Evolutionary conservation across 371 early-diverging fungal genomes (phyloP).

Genomic region (Chytridiales sp.): DNA sequence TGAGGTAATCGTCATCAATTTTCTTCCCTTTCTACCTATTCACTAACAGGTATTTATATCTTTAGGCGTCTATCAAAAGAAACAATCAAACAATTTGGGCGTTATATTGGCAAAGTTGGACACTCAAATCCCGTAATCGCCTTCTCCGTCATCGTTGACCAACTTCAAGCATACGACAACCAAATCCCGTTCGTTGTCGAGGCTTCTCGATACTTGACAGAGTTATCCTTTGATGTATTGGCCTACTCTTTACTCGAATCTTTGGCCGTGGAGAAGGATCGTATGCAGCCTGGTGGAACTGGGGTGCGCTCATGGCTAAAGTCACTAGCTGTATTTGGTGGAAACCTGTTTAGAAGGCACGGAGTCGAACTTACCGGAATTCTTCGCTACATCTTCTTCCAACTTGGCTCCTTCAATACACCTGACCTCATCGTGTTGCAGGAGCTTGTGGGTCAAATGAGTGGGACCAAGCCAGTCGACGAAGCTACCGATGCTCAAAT

Average conservation of each 20-base stretch:
- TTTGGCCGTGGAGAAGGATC: slow-evolving; percentile 54
- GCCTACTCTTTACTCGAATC: slow-evolving; percentile 70
- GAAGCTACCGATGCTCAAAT: slow-evolving; percentile 54
- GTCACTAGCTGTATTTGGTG: slow-evolving; percentile 69
- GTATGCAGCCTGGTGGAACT: slow-evolving; percentile 62
- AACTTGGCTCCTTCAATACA: slow-evolving; percentile 54
- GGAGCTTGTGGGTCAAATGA: slow-evolving; percentile 73
- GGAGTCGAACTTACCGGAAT: slow-evolving; percentile 62
- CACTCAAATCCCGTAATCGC: slow-evolving; percentile 83
- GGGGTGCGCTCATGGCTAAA: slow-evolving; percentile 49
- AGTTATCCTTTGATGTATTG: slow-evolving; percentile 82
- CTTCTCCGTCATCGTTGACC: slow-evolving; percentile 72
- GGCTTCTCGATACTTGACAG: slow-evolving; percentile 77
- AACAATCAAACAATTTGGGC: slow-evolving; percentile 75
- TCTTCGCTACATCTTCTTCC: slow-evolving; percentile 66
- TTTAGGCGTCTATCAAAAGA: slow-evolving; percentile 73
- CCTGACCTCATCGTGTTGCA: slow-evolving; percentile 61
- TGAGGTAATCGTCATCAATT: slow-evolving; percentile 48
- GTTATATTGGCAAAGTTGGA: slow-evolving; percentile 76
- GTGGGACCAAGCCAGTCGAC: slow-evolving; percentile 67
- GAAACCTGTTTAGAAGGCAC: slow-evolving; percentile 70
- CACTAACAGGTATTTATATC: slow-evolving; percentile 12
- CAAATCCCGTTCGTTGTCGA: slow-evolving; percentile 83
- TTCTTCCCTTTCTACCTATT: not conserved
- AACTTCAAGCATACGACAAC: slow-evolving; percentile 83